Evolutionary conservation across 1,139 yeast species (phyloP).

Genomic region (Kurtzmaniella quercitrusa): DNA sequence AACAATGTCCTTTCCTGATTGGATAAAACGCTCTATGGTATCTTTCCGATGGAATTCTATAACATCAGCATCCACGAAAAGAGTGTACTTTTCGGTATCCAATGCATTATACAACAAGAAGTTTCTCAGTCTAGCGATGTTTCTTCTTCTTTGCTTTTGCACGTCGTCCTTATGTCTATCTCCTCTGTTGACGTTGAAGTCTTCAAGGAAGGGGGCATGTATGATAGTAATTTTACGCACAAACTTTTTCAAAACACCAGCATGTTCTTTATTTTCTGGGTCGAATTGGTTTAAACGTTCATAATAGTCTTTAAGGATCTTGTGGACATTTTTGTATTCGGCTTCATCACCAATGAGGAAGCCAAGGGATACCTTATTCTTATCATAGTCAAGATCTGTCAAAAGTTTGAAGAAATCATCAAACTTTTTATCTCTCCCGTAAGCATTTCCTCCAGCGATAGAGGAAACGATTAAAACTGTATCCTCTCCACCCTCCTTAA

Average conservation of each 20-base stretch:
- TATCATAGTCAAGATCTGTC: slow-evolving; percentile 12
- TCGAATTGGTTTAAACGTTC: slow-evolving; percentile 4
- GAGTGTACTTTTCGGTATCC: slow-evolving; percentile 28
- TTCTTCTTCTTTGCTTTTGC: slow-evolving; percentile 30
- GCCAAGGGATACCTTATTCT: slow-evolving; percentile 24
- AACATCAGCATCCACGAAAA: slow-evolving; percentile 47
- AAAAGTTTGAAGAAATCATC: slow-evolving; percentile 23
- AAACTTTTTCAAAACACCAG: slow-evolving; percentile 5
- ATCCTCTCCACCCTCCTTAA: slow-evolving; percentile 8
- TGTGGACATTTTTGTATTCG: slow-evolving; percentile 21
- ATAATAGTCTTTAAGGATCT: slow-evolving; percentile 15
- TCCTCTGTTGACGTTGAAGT: slow-evolving; percentile 17
- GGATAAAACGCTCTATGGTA: slow-evolving; percentile 29
- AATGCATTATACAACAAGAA: slow-evolving; percentile 26
- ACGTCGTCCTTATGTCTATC: slow-evolving; percentile 27
- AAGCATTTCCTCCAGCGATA: slow-evolving; percentile 23
- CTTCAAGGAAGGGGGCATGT: slow-evolving; percentile 31
- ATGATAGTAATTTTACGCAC: slow-evolving; percentile 23
- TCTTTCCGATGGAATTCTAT: slow-evolving; percentile 22
- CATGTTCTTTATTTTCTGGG: background rate
- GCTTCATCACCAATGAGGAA: slow-evolving; percentile 22
- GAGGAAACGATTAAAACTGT: slow-evolving; percentile 21
- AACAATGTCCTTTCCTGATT: slow-evolving; percentile 33
- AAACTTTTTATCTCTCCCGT: slow-evolving; percentile 24
- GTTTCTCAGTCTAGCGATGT: slow-evolving; percentile 33